Conservation (phyloP, 164 flowering plant species). For the Vitis rupestris region DNA sequence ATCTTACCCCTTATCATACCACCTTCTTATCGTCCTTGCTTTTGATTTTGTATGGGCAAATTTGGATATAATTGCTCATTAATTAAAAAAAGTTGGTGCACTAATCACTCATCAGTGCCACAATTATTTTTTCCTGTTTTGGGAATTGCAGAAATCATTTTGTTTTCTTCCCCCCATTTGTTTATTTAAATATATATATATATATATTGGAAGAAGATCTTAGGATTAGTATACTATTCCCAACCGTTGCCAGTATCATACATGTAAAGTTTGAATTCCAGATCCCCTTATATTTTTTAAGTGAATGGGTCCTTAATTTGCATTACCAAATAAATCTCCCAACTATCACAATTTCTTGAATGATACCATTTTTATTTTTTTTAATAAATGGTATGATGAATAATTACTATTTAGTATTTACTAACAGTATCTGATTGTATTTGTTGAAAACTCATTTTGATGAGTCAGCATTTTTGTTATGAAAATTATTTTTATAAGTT, state of each 20-base stretch:
- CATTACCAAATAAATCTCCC: not conserved
- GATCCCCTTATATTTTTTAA: not conserved
- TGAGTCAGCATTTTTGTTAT: too few species aligned
- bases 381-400: not conserved
- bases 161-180: too few species aligned
- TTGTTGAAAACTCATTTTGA: not conserved
- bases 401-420: not conserved
- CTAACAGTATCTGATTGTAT: not conserved
- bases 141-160: constrained; percentile 15
- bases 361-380: not conserved
- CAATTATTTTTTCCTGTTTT: constrained; percentile 15
- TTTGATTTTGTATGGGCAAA: constrained; percentile 8
- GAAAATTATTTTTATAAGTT: too few species aligned
- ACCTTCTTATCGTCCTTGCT: too few species aligned
- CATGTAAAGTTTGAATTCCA: not conserved
- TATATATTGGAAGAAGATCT: not conserved
- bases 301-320: too few species aligned
- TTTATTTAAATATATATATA: too few species aligned
- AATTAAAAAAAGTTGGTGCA: constrained; percentile 6
- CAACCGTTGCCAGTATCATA: too few species aligned
- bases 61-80: not conserved
- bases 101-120: constrained; percentile 17
- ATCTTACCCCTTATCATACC: not conserved
- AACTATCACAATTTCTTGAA: not conserved
- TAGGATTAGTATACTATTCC: constrained; percentile 3